Conservation (phyloP, 495 filamentous ascomycete species). For the Aspergillus baeticus region DNA sequence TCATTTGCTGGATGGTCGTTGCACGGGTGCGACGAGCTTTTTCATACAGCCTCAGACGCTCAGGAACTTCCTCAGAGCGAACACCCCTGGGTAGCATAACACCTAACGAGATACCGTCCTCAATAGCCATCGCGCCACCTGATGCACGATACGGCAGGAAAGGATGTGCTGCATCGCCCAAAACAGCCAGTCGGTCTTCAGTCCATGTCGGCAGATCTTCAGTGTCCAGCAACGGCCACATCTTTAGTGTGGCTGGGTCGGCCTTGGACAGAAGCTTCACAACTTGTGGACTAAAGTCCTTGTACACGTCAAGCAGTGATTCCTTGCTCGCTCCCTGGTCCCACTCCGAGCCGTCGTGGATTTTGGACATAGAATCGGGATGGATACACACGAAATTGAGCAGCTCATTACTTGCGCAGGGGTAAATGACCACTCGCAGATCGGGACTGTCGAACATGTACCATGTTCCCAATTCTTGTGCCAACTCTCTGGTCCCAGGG, state of each 20-base stretch:
- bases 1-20: conserved; percentile 54
- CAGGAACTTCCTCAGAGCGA: conserved; percentile 38
- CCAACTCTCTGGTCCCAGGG: conserved; percentile 42
- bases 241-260: conserved; percentile 47
- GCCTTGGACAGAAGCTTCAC: conserved; percentile 46
- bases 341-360: conserved; percentile 34
- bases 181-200: conserved; percentile 44
- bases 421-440: conserved; percentile 58
- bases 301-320: conserved; percentile 48
- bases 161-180: conserved; percentile 66
- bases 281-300: conserved; percentile 48
- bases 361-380: conserved; percentile 42
- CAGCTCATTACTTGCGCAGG: conserved; percentile 50
- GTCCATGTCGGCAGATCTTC: conserved; percentile 53
- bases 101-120: conserved; percentile 58
- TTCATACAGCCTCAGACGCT: conserved; percentile 58
- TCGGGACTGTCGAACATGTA: conserved; percentile 51
- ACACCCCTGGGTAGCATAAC: conserved; percentile 50
- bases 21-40: conserved; percentile 53
- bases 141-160: conserved; percentile 58
- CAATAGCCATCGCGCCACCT: conserved; percentile 56
- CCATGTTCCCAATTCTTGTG: conserved; percentile 39
- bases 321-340: conserved; percentile 45
- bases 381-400: conserved; percentile 64
- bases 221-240: conserved; percentile 63